These are phyloP conservation scores for Glycine tomentella DNA, from an alignment of 306 rosid species.

Conservation along the genomic window DNA sequence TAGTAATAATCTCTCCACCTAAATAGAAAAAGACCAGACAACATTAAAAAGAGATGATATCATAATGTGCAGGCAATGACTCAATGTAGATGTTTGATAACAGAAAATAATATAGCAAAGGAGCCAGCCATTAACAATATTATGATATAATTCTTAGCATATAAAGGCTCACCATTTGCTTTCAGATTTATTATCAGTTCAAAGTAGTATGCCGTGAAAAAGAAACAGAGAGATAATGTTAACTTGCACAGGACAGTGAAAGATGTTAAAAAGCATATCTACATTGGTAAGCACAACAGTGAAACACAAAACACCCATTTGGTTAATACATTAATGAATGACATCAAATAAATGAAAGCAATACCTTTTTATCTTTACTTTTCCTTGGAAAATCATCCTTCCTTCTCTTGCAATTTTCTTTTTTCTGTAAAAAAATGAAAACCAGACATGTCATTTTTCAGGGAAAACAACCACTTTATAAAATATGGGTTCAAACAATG, in stretches of 20 bases:
- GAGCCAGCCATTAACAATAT: not conserved
- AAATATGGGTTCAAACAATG: not conserved
- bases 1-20: not conserved
- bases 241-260: not conserved
- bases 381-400: slow-evolving; percentile 68
- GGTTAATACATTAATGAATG: not conserved
- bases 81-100: too few relatives aligned
- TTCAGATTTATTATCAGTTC: not conserved
- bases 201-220: too few relatives aligned
- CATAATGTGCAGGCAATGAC: too few relatives aligned
- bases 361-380: slow-evolving; percentile 72
- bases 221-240: not conserved
- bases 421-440: slow-evolving; percentile 54
- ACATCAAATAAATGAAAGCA: not conserved
- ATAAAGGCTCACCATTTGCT: not conserved
- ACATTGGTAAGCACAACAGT: not conserved
- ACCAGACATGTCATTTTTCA: not conserved
- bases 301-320: not conserved
- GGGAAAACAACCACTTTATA: not conserved
- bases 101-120: not conserved
- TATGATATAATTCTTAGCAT: not conserved
- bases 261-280: not conserved
- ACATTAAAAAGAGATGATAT: not conserved
- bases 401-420: slow-evolving; percentile 73
- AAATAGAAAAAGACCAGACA: not conserved